phyloP scores from a whole-genome alignment of 2,329 filamentous ascomycete species.

The Beauveria asiatica region DNA sequence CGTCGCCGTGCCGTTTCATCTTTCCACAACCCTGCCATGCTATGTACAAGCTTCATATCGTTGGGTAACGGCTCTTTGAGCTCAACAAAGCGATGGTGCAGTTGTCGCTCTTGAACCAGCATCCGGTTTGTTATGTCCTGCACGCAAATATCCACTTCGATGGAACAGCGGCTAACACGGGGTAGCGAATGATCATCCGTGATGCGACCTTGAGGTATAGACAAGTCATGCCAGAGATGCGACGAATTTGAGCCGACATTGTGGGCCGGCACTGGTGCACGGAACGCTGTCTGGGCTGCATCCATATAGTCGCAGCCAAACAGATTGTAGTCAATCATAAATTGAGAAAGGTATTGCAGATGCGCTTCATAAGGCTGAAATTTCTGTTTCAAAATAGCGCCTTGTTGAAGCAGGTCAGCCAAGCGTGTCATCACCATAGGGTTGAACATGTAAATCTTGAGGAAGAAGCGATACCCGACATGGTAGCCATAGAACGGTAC shows the following conservation, averaged over 20 bases:
- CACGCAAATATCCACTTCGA: conserved; percentile 85
- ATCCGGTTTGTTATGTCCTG: conserved; percentile 79
- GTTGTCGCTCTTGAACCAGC: conserved; percentile 62
- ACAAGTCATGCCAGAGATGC: conserved; percentile 74
- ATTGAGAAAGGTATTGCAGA: conserved; percentile 84
- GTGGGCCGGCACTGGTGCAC: conserved; percentile 64
- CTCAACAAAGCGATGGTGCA: conserved; percentile 86
- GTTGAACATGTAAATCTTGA: conserved; percentile 93
- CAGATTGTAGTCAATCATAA: conserved; percentile 97
- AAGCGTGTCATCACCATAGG: conserved; percentile 80
- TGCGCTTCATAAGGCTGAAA: conserved; percentile 95
- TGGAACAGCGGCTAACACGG: conserved; percentile 74
- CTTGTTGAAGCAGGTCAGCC: conserved; percentile 78
- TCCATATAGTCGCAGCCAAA: conserved; percentile 89
- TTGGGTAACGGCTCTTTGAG: conserved; percentile 51
- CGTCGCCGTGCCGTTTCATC: conserved; percentile 79
- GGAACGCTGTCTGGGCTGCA: conserved; percentile 60
- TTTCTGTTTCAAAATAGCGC: conserved; percentile 70
- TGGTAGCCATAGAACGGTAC: conserved; percentile 94
- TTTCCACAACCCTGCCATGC: conserved; percentile 88
- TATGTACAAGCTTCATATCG: conserved; percentile 78
- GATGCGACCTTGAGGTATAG: conserved; percentile 44
- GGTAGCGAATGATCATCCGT: conserved; percentile 56
- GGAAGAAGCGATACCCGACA: conserved; percentile 81
- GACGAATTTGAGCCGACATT: conserved; percentile 49